These are phyloP conservation scores for Apiotrichum mycotoxinovorans DNA, from an alignment of 1,284 basidiomycete species.

Conservation along the genomic window DNA sequence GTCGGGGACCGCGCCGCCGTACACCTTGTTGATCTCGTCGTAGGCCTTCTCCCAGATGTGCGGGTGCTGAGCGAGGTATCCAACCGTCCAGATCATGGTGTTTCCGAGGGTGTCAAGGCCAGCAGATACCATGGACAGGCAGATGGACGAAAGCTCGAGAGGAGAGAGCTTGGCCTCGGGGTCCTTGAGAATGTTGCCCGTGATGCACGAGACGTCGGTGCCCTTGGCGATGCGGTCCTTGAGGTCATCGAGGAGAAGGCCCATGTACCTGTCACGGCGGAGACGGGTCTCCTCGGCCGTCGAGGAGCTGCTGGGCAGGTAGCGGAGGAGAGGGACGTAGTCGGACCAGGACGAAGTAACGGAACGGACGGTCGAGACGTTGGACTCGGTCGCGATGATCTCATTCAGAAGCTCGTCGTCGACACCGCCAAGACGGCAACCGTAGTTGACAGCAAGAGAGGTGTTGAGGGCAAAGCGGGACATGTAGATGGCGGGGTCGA, in stretches of 20 bases:
- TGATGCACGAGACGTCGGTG: conserved; percentile 22
- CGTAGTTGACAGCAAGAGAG: conserved; percentile 21
- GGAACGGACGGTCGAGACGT: conserved; percentile 17
- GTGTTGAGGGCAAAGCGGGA: conserved; percentile 20
- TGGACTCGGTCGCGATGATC: conserved; percentile 17
- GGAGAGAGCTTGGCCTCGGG: conserved; percentile 19
- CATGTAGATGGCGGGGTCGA: conserved; percentile 18
- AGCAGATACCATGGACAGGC: conserved; percentile 23
- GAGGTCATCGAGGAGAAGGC: conserved; percentile 18
- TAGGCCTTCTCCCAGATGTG: conserved; percentile 20
- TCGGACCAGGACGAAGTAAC: conserved; percentile 10
- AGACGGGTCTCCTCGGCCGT: conserved; percentile 4
- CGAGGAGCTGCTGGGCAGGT: conserved; percentile 3
- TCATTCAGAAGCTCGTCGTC: conserved; percentile 15
- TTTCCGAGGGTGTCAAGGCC: conserved; percentile 24
- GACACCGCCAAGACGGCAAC: conserved; percentile 14
- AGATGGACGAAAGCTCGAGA: conserved; percentile 21
- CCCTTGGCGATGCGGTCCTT: conserved; percentile 14
- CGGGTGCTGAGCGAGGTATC: conserved; percentile 21
- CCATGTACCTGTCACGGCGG: conserved; percentile 23
- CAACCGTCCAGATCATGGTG: conserved; percentile 22
- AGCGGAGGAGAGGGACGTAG: conserved; percentile 20
- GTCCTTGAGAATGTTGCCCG: conserved; percentile 21
- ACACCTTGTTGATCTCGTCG: conserved; percentile 13
- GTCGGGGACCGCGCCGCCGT: conserved; percentile 16